Percentiles rank a stretch among this genome's conserved stretches.
phyloP scores from a whole-genome alignment of 371 early-diverging fungal species.

The Saksenaea vasiformis region DNA sequence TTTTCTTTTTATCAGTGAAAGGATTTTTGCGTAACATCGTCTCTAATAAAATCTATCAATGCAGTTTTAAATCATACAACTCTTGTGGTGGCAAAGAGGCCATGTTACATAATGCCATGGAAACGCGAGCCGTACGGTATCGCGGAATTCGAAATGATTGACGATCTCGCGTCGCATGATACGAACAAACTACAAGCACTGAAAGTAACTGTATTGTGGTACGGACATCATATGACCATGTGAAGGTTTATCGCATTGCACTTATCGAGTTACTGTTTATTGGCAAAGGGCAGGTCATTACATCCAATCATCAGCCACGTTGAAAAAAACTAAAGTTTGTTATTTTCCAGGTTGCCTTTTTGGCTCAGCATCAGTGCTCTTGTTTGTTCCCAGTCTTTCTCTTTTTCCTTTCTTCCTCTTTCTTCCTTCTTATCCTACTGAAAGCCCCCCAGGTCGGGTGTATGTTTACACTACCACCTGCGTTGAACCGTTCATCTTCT shows the following conservation, averaged over 20 bases:
- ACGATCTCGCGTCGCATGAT: too few species aligned
- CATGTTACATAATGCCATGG: too few species aligned
- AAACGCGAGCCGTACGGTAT: too few species aligned
- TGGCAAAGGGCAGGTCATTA: background rate
- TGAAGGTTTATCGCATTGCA: background rate
- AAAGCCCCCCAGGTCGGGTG: background rate
- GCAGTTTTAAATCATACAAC: too few species aligned
- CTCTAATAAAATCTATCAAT: too few species aligned
- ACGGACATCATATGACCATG: background rate
- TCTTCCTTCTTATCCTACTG: background rate
- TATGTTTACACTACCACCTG: background rate
- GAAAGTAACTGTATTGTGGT: background rate
- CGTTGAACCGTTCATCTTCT: background rate
- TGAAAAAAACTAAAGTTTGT: background rate
- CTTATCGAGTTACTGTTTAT: too few species aligned
- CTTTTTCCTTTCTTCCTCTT: slow-evolving; percentile 5
- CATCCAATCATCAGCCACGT: background rate
- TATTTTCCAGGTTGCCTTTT: background rate
- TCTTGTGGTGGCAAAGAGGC: too few species aligned
- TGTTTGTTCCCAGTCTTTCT: slow-evolving; percentile 1
- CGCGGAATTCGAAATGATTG: too few species aligned
- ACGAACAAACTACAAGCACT: too few species aligned
- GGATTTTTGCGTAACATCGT: too few species aligned
- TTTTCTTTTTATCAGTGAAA: too few species aligned
- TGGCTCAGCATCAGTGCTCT: background rate